A percentile compares a stretch with the other conserved stretches of the same genome.
Evolutionary conservation across 2,329 filamentous ascomycete genomes (phyloP).

Genomic region (Zymoseptoria brevis): DNA sequence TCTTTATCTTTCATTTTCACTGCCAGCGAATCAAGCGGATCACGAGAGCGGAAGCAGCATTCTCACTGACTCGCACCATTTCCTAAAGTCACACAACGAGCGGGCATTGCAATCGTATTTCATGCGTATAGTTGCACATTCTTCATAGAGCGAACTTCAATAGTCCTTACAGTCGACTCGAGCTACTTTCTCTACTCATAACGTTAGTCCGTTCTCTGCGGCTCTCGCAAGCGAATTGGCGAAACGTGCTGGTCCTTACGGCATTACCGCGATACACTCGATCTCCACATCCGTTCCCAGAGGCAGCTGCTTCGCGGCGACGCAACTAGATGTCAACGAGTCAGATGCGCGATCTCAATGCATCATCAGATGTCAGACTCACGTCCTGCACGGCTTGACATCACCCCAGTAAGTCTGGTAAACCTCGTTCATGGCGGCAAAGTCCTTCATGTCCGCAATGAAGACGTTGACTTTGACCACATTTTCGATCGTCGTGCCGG

Average conservation of each 20-base stretch:
- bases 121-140: not conserved
- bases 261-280: conserved; percentile 40
- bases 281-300: conserved; percentile 47
- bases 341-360: conserved; percentile 2
- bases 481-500: conserved; percentile 51
- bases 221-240: not conserved
- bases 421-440: conserved; percentile 50
- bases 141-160: not conserved
- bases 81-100: not conserved
- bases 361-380: conserved; percentile 5
- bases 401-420: conserved; percentile 35
- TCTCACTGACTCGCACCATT: not conserved
- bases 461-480: conserved; percentile 62
- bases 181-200: not conserved
- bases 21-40: not conserved
- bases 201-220: conserved; percentile 1
- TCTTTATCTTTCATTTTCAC: not conserved
- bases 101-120: not conserved
- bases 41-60: not conserved
- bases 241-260: conserved; percentile 16
- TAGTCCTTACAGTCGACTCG: not conserved
- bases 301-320: conserved; percentile 46
- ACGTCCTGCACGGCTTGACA: conserved; percentile 29
- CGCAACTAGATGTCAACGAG: conserved; percentile 33
- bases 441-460: conserved; percentile 57